Base-by-base conservation (phyloP, 768 basidiomycete species). In the Rhizopogon roseolus region DNA sequence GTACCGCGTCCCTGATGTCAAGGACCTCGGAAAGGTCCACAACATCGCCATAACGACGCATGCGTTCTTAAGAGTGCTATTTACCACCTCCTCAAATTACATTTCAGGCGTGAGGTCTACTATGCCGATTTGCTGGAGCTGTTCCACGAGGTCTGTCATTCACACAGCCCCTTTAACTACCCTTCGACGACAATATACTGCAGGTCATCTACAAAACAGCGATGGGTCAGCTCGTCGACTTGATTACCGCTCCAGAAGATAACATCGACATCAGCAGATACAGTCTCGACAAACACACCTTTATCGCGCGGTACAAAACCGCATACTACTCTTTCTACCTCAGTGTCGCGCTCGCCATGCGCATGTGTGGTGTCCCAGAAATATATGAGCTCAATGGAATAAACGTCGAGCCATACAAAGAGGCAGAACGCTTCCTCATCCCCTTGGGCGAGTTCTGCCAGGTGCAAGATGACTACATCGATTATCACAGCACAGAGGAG, bases 301-400 rank as follows among this genome's bases (percentile, higher is more conserved):
- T 91, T 53, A 98, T 98, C 67, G 96, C 97, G 51, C 80, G 92
- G 57, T 98, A 94, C 84, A 99, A 99, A 74, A 98, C 96, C 28
- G 91, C 96, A 0, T 96, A 81, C 75, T 99, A 98, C 73, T 97
- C 93, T 29, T 98, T 98, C 81, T 97, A 98, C 75, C 91, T 99
- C 59, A 93, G 97, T 43, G 92, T 98, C 59, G 97, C 96, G 13
- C 85, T 94, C 58, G 93, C 93, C 10, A 86, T 98, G 85, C 81
- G 86, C 69, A 76, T 93, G 69, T 81, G 79, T 61, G 74, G 76
- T 46, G 79, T 92, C 50, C 82, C 88, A 11, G 73, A 74, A 41
- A 66, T 74, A 36, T 79, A 82, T 62, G 65, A 60, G 19, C 60
- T 74, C 16, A 57, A 62, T 53, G 75, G 76, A 49, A 65, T 71